Evolutionary conservation across 106 monocot genomes (phyloP).

Genomic region (Apostasia ramifera): DNA sequence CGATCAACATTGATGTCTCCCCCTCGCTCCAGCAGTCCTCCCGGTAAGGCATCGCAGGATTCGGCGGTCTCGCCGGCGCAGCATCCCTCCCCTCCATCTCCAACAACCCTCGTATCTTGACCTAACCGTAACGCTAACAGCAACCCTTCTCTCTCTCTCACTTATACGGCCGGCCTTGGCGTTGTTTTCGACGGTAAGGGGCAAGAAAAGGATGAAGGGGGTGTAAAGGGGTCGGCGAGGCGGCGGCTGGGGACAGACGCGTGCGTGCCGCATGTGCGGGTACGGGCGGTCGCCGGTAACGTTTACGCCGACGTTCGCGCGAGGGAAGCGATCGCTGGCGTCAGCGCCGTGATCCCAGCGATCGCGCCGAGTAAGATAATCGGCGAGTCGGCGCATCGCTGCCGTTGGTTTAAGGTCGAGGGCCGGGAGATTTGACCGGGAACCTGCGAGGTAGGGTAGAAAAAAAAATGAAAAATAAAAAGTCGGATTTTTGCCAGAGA

Average conservation of each 20-base stretch:
- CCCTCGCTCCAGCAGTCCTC: slow-evolving; percentile 98
- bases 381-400: slow-evolving; percentile 2
- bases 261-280: slow-evolving; percentile 3
- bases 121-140: slow-evolving; percentile 8
- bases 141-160: not conserved
- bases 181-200: not conserved
- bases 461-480: no score
- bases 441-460: not conserved
- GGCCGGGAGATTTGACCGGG: slow-evolving; percentile 1
- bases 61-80: slow-evolving; percentile 45
- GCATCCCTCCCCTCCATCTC: slow-evolving; percentile 22
- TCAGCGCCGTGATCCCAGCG: slow-evolving; percentile 8
- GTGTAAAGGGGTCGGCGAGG: not conserved
- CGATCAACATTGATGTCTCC: slow-evolving; percentile 67
- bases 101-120: not conserved
- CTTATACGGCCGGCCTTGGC: not conserved
- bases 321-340: not conserved
- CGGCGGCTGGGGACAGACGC: not conserved
- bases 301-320: slow-evolving; percentile 10
- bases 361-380: not conserved
- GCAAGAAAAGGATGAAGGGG: not conserved
- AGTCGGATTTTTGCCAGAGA: no score
- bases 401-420: slow-evolving; percentile 1
- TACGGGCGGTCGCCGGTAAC: slow-evolving; percentile 4
- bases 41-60: slow-evolving; percentile 70